Evolutionary conservation across 2,329 filamentous ascomycete genomes (phyloP).

Genomic region (Fusarium xyrophilum): DNA sequence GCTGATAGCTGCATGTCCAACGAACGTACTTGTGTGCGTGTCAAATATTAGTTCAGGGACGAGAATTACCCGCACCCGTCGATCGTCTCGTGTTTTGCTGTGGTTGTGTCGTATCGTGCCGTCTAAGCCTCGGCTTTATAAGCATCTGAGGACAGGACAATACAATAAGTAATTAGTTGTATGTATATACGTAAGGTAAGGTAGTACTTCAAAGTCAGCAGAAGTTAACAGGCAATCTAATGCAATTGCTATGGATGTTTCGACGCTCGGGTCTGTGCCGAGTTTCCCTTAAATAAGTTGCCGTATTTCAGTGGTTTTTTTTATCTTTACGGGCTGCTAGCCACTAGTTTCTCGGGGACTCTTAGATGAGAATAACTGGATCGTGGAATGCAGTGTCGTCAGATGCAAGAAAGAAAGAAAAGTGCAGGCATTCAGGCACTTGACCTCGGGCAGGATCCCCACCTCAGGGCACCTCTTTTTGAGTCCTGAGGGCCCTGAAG

Average conservation of each 20-base stretch:
- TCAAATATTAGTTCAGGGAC: conserved; percentile 32
- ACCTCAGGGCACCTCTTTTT: conserved; percentile 1
- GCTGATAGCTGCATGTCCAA: neutral
- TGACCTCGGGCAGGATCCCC: neutral
- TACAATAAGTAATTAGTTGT: neutral
- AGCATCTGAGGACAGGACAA: neutral
- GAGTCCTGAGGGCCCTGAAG: neutral
- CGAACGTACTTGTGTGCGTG: neutral
- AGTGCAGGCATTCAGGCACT: neutral
- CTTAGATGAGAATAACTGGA: conserved; percentile 8
- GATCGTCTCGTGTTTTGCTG: conserved; percentile 4
- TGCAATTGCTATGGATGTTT: conserved; percentile 1
- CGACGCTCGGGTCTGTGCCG: conserved; percentile 13
- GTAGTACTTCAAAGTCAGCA: neutral
- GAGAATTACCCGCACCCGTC: conserved; percentile 15
- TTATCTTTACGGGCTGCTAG: conserved; percentile 8
- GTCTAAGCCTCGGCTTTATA: conserved; percentile 21
- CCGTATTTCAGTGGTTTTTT: conserved; percentile 14
- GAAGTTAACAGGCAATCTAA: neutral
- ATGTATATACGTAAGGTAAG: neutral
- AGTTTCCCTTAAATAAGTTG: conserved; percentile 16
- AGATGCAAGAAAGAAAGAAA: conserved; percentile 4
- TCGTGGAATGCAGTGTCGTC: conserved; percentile 24
- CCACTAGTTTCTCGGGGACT: neutral
- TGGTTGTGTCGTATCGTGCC: neutral